phyloP scores from a whole-genome alignment of 23 red algal species.

The Gracilaria domingensis region DNA sequence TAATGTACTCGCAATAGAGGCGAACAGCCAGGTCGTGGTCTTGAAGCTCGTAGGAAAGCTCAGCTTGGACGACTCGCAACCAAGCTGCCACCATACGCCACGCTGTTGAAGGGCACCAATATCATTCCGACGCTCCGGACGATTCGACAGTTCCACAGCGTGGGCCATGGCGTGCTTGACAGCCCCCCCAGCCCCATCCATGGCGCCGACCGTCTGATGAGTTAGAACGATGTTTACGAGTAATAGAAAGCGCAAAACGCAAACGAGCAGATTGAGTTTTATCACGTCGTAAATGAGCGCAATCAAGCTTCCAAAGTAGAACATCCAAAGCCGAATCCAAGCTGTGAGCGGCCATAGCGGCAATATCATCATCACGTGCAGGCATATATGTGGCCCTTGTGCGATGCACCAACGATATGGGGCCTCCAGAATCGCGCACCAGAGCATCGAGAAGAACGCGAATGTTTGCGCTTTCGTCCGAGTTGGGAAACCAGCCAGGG shows the following conservation, averaged over 20 bases:
- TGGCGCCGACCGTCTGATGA: conserved; percentile 49
- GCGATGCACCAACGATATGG: conserved; percentile 43
- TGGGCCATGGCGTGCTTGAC: conserved; percentile 46
- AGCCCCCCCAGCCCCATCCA: conserved; percentile 34
- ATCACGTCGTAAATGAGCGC: conserved; percentile 29
- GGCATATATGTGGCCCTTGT: conserved; percentile 41
- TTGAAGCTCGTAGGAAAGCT: conserved; percentile 44
- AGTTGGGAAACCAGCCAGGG: no score
- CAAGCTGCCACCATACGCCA: conserved; percentile 60
- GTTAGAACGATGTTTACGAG: conserved; percentile 33
- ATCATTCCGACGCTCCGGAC: not conserved
- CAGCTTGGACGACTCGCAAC: conserved; percentile 61
- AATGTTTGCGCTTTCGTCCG: conserved; percentile 35
- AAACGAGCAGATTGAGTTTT: conserved; percentile 20
- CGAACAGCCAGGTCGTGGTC: conserved; percentile 46
- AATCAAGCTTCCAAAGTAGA: conserved; percentile 62
- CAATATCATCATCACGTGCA: conserved; percentile 49
- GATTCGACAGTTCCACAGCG: not conserved
- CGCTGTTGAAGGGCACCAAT: conserved; percentile 42
- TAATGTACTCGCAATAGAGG: conserved; percentile 56
- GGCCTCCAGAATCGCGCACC: conserved; percentile 58
- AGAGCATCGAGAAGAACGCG: conserved; percentile 64
- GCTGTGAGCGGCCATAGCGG: conserved; percentile 20
- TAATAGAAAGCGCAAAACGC: conserved; percentile 42
- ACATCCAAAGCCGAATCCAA: conserved; percentile 37